A percentile compares a stretch with the other conserved stretches of the same genome.
Evolutionary conservation across 2,329 filamentous ascomycete species (phyloP).

Genomic region (Claviceps digitariae): DNA sequence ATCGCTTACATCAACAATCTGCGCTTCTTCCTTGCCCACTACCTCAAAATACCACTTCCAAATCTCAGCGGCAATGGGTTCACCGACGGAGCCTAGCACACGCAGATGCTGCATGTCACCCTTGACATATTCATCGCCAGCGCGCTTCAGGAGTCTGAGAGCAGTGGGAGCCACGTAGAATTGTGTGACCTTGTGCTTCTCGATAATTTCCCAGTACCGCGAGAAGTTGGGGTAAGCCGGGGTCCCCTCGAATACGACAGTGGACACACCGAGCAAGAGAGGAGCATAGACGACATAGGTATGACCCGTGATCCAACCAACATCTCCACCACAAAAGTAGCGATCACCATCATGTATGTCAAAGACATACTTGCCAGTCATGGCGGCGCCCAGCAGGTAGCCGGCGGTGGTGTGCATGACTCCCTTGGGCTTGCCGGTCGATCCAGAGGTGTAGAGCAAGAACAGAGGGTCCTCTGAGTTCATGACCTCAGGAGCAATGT

Average conservation of each 20-base stretch:
- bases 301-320: constrained; percentile 98
- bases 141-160: constrained; percentile 83
- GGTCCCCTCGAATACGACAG: constrained; percentile 95
- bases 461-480: constrained; percentile 93
- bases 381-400: constrained; percentile 84
- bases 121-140: constrained; percentile 84
- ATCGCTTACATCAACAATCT: constrained; percentile 74
- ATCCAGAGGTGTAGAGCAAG: constrained; percentile 94
- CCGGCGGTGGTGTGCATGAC: constrained; percentile 95
- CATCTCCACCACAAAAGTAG: constrained; percentile 96
- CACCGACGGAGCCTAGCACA: constrained; percentile 86
- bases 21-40: constrained; percentile 84
- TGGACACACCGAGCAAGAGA: constrained; percentile 80
- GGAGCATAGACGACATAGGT: constrained; percentile 97
- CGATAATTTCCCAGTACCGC: constrained; percentile 96
- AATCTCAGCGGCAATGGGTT: constrained; percentile 93
- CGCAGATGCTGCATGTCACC: constrained; percentile 79
- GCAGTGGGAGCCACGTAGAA: constrained; percentile 98
- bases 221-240: constrained; percentile 97
- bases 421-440: constrained; percentile 97
- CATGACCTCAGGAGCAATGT: constrained; percentile 80
- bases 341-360: constrained; percentile 89
- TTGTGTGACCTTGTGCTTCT: constrained; percentile 87
- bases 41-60: constrained; percentile 99
- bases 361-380: constrained; percentile 97